Evolutionary conservation across 2,329 filamentous ascomycete genomes (phyloP), one percentile per base, ranked within the genome.

Genomic region (Ceratocystis colombiana): DNA sequence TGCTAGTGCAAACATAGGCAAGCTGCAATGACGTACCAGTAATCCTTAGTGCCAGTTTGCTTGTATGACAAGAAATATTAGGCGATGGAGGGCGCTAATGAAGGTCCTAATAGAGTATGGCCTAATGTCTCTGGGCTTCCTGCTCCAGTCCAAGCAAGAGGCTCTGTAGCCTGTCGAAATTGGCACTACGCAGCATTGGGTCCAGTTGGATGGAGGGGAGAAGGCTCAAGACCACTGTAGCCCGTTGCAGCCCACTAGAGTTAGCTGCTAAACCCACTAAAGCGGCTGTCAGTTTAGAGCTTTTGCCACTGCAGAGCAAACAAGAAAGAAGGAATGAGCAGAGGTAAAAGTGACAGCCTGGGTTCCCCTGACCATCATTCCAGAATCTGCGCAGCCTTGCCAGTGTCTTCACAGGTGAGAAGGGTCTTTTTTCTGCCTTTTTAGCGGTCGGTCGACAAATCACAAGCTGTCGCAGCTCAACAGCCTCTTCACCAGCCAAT

Each of bases 241-340:
- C 8, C 5, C 22, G 5, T 25, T 25, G n/a, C n/a, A 53, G 8
- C 48, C 15, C n/a, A 53, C 48, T 53, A 22, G 15, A 53, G 5
- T 12, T 25, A 7, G n/a, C 48, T 53, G 48, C 22, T 3, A 17
- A n/a, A 20, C 7, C n/a, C 22, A n/a, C 22, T 53, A n/a, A 25
- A 53, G 28, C 10, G 5, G 22, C 10, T 15, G 22, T 37, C 33
- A n/a, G 25, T 30, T 22, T 30, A 30, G 28, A 33, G 25, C 7
- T 30, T 59, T 59, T 37, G 55, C 55, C 55, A 59, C 55, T 59
- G 55, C 30, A 59, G 55, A 59, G 37, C 37, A 48, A 20, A 10
- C 5, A 48, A 20, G 17, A 20, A 48, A 48, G 45, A 48, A 48
- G 20, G 37, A 41, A 15, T 41, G 37, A 41, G 3, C 7, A 53